Evolutionary conservation across 2,329 filamentous ascomycete genomes (phyloP).

Genomic region (Alternaria sp.): DNA sequence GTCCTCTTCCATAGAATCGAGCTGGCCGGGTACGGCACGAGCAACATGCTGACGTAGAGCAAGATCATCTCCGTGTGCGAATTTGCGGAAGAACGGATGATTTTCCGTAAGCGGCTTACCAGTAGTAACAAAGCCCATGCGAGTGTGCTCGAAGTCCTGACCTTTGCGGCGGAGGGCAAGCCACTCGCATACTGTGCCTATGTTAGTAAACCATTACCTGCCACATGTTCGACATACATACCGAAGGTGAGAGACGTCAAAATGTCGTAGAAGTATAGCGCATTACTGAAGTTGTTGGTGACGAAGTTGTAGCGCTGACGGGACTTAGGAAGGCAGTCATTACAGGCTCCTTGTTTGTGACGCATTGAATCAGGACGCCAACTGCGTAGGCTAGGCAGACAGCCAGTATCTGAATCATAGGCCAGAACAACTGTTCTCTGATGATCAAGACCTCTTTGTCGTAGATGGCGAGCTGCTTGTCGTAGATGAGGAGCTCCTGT

Average conservation of each 20-base stretch:
- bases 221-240: conserved; percentile 9
- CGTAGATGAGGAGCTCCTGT: no score
- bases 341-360: no score
- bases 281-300: no score
- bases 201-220: conserved; percentile 47
- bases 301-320: no score
- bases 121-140: conserved; percentile 65
- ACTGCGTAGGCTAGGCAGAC: no score
- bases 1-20: conserved; percentile 9
- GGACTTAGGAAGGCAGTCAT: no score
- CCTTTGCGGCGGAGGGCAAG: conserved; percentile 62
- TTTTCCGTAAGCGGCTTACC: conserved; percentile 58
- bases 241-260: conserved; percentile 40
- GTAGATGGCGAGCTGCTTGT: no score
- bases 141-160: conserved; percentile 66
- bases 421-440: no score
- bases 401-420: no score
- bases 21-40: conserved; percentile 12
- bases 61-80: conserved; percentile 9
- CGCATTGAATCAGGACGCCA: no score
- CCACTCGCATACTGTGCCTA: conserved; percentile 61
- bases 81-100: conserved; percentile 62
- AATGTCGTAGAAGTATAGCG: no score
- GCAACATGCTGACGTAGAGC: conserved; percentile 21
- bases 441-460: no score